These are phyloP conservation scores for Ascochyta koolunga DNA, from an alignment of 2,329 filamentous ascomycete genomes.

Conservation along the genomic window DNA sequence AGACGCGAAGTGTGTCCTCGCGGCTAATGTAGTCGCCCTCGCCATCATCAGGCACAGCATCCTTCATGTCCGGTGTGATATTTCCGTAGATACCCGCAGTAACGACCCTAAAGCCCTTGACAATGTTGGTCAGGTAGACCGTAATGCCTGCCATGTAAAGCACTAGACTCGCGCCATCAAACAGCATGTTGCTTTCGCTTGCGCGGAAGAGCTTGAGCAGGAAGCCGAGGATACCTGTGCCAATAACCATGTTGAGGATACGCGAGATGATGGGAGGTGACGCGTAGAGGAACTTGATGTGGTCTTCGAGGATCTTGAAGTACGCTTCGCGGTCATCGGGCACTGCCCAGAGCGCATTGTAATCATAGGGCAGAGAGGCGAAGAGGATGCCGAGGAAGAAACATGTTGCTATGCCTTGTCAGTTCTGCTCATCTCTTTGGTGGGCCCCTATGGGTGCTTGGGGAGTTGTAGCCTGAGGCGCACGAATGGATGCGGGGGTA, in stretches of 20 bases:
- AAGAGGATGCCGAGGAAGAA: constrained; percentile 99
- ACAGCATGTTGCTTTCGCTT: constrained; percentile 92
- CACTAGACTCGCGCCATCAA: constrained; percentile 76
- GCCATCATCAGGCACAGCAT: constrained; percentile 19
- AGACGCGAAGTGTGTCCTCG: constrained; percentile 88
- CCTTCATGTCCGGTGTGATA: constrained; percentile 45
- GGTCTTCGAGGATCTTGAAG: constrained; percentile 84
- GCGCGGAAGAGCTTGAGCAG: constrained; percentile 94
- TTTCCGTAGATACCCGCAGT: constrained; percentile 71
- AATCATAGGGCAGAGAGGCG: constrained; percentile 94
- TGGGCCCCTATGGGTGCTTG: background rate
- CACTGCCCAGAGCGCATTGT: constrained; percentile 81
- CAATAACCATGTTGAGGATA: constrained; percentile 92
- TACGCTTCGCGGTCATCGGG: constrained; percentile 69
- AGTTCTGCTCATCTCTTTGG: background rate
- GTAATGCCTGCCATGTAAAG: constrained; percentile 85
- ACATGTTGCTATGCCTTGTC: constrained; percentile 64
- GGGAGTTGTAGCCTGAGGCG: constrained; percentile 5
- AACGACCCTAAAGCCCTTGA: constrained; percentile 89
- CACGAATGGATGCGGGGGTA: background rate
- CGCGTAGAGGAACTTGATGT: constrained; percentile 89
- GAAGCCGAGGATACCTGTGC: constrained; percentile 84
- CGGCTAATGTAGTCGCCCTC: constrained; percentile 74
- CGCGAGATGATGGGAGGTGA: constrained; percentile 90
- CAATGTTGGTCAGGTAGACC: constrained; percentile 94